These are phyloP conservation scores for Phytophthora sp. DNA, from an alignment of 352 stramenopile species.

Conservation along the genomic window DNA sequence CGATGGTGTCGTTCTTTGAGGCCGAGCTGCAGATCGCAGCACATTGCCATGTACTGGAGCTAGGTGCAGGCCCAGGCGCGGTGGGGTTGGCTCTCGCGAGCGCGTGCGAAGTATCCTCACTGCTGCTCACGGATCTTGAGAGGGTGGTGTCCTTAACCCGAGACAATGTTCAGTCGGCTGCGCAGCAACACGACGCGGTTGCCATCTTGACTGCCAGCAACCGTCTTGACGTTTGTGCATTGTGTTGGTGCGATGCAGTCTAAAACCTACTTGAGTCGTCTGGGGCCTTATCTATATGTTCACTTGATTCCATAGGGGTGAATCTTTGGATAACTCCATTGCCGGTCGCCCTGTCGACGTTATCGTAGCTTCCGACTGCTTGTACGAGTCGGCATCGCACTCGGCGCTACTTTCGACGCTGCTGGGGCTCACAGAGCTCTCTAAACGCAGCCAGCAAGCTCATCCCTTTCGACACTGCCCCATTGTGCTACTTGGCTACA, in stretches of 20 bases:
- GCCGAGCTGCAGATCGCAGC: conserved; percentile 35
- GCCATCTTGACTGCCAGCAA: conserved; percentile 26
- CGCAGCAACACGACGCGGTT: conserved; percentile 32
- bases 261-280: neutral
- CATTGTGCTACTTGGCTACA: conserved; percentile 68
- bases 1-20: conserved; percentile 51
- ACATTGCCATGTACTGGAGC: conserved; percentile 52
- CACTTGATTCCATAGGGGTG: conserved; percentile 17
- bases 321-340: conserved; percentile 17
- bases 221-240: conserved; percentile 30
- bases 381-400: conserved; percentile 65
- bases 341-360: conserved; percentile 15
- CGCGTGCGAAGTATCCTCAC: conserved; percentile 22
- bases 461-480: neutral
- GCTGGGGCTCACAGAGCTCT: conserved; percentile 36
- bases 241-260: conserved; percentile 47
- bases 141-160: conserved; percentile 53
- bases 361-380: conserved; percentile 58
- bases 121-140: conserved; percentile 64
- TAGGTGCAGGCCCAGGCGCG: conserved; percentile 60
- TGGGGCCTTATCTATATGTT: neutral
- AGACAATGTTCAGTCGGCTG: conserved; percentile 40
- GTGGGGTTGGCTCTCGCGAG: conserved; percentile 53
- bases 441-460: neutral
- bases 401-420: conserved; percentile 49